phyloP scores from a whole-genome alignment of 495 filamentous ascomycete species.

The Penicillium canescens region DNA sequence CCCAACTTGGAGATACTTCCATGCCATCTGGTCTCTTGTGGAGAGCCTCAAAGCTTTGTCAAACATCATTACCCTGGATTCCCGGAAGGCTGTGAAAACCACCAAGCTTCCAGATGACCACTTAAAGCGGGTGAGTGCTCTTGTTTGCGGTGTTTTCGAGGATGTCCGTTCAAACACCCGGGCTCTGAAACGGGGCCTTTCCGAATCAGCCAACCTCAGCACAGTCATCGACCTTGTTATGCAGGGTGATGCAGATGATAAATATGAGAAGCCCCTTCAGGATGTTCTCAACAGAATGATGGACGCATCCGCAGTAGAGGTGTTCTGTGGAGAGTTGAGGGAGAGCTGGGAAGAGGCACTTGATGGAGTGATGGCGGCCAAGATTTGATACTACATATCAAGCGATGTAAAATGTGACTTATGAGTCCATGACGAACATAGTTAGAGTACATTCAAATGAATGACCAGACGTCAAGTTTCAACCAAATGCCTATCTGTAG shows the following conservation, averaged over 20 bases:
- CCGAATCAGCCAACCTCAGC: conserved; percentile 38
- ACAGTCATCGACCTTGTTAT: conserved; percentile 38
- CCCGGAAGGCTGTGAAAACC: conserved; percentile 33
- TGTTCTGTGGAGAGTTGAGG: conserved; percentile 45
- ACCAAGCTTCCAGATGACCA: conserved; percentile 37
- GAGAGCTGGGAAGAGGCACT: conserved; percentile 51
- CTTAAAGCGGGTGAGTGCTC: conserved; percentile 24
- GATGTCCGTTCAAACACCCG: conserved; percentile 34
- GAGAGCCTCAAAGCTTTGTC: conserved; percentile 44
- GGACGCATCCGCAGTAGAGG: conserved; percentile 37
- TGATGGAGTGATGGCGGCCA: conserved; percentile 37
- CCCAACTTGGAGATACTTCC: conserved; percentile 45
- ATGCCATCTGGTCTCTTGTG: conserved; percentile 33
- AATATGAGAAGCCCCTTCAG: conserved; percentile 32
- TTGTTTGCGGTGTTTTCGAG: conserved; percentile 35
- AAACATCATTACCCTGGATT: conserved; percentile 27
- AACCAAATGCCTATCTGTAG: background rate
- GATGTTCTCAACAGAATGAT: conserved; percentile 33
- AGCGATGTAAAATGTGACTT: background rate
- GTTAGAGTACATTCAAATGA: background rate
- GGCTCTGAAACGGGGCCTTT: conserved; percentile 36
- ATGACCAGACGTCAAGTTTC: background rate
- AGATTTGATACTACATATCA: conserved; percentile 18
- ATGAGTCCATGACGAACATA: background rate
- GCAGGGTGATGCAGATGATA: conserved; percentile 21